phyloP scores from a whole-genome alignment of 2,329 filamentous ascomycete genomes.

The Penicillium carneum region DNA sequence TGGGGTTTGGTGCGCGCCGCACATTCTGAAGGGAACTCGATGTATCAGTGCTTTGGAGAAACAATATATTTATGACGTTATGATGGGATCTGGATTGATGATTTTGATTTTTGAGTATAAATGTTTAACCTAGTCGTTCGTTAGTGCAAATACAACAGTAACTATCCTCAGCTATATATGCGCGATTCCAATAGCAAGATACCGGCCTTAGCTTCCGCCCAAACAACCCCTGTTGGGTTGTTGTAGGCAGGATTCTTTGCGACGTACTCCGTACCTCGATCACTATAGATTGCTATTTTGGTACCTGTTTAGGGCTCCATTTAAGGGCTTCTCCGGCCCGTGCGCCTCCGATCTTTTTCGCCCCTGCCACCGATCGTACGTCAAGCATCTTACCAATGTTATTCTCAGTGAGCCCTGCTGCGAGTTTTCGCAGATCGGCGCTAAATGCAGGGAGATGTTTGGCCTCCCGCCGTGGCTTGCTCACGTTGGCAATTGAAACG shows the following conservation, averaged over 20 bases:
- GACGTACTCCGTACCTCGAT: neutral
- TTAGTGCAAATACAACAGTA: slow-evolving; percentile 22
- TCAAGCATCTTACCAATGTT: slow-evolving; percentile 37
- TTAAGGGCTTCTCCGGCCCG: slow-evolving; percentile 42
- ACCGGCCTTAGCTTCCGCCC: too few species aligned
- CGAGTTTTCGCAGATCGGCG: slow-evolving; percentile 33
- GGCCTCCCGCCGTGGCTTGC: slow-evolving; percentile 39
- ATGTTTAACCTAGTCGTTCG: slow-evolving; percentile 32
- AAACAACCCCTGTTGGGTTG: too few species aligned
- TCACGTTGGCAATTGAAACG: slow-evolving; percentile 58
- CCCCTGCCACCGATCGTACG: slow-evolving; percentile 22
- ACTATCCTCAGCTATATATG: neutral
- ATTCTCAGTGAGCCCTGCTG: slow-evolving; percentile 25
- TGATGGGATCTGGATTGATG: slow-evolving; percentile 31
- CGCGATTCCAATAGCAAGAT: neutral
- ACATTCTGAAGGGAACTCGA: slow-evolving; percentile 8
- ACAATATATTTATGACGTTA: slow-evolving; percentile 34
- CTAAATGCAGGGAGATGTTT: slow-evolving; percentile 13
- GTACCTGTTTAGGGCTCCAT: slow-evolving; percentile 31
- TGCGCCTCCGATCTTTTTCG: slow-evolving; percentile 38
- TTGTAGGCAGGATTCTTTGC: neutral
- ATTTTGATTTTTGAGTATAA: slow-evolving; percentile 24
- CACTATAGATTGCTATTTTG: slow-evolving; percentile 14
- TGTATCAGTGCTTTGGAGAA: slow-evolving; percentile 20
- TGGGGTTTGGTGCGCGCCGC: neutral